These are phyloP conservation scores for Abelmoschus esculentus DNA, from an alignment of 345 rosid species.

Conservation along the genomic window DNA sequence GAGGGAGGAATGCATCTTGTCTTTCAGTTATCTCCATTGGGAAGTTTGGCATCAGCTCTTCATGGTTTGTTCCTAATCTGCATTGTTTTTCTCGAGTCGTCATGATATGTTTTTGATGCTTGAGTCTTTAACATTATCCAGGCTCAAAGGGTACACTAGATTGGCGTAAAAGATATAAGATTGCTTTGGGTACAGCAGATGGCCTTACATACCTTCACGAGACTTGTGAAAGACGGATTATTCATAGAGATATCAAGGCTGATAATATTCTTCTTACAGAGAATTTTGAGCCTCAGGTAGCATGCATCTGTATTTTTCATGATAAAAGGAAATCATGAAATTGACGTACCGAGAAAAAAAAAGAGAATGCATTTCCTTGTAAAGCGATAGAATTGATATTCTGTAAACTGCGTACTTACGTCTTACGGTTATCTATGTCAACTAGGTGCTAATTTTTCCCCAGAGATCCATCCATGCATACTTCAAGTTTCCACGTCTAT, in stretches of 20 bases:
- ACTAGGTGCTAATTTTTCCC: not conserved
- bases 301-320: slow-evolving; percentile 2
- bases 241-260: slow-evolving; percentile 91
- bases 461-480: not conserved
- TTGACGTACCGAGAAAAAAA: not conserved
- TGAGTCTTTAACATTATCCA: slow-evolving; percentile 18
- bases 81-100: not conserved
- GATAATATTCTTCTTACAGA: slow-evolving; percentile 88
- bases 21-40: slow-evolving; percentile 62
- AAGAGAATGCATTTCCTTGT: not conserved
- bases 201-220: slow-evolving; percentile 88
- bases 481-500: not conserved
- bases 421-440: not conserved
- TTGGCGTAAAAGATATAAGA: slow-evolving; percentile 78
- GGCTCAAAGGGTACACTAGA: slow-evolving; percentile 45
- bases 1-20: slow-evolving; percentile 85
- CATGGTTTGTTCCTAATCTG: slow-evolving; percentile 42
- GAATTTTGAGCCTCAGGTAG: slow-evolving; percentile 80
- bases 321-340: not conserved
- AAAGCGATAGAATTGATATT: not conserved
- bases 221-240: slow-evolving; percentile 70
- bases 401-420: not conserved
- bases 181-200: slow-evolving; percentile 77
- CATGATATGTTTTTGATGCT: not conserved
- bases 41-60: slow-evolving; percentile 72